Conservation (phyloP, 352 stramenopile species). For the Phytophthora idaei region DNA sequence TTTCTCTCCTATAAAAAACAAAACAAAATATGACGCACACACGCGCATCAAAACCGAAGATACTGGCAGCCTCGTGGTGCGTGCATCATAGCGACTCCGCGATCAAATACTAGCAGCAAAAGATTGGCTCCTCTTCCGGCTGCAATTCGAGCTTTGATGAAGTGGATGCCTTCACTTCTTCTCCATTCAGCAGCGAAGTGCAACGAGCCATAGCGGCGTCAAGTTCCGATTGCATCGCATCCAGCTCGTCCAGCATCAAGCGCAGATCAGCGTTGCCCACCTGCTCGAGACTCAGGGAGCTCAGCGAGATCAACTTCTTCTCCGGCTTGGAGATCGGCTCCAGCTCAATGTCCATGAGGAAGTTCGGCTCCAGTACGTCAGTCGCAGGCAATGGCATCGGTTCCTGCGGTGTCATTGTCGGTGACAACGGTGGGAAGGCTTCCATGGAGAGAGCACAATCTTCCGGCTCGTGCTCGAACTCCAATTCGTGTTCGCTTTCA, state of each 20-base stretch:
- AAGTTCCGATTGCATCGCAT: constrained; percentile 44
- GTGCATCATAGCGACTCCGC: constrained; percentile 19
- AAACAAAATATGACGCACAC: constrained; percentile 30
- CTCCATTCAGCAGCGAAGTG: constrained; percentile 30
- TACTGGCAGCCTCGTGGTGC: constrained; percentile 13
- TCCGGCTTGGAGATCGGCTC: constrained; percentile 37
- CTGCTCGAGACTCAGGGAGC: constrained; percentile 22
- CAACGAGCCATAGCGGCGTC: constrained; percentile 40
- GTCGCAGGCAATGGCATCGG: constrained; percentile 5
- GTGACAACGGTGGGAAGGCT: constrained; percentile 30
- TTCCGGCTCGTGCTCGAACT: constrained; percentile 24
- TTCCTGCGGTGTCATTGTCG: constrained; percentile 14
- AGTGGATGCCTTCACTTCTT: constrained; percentile 20
- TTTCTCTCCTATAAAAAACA: constrained; percentile 33
- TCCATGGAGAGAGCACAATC: constrained; percentile 19
- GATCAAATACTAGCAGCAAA: constrained; percentile 43
- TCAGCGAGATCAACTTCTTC: constrained; percentile 26
- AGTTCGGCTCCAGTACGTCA: constrained; percentile 37
- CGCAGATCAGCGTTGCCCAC: constrained; percentile 41
- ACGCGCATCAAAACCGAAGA: constrained; percentile 26
- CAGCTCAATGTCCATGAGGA: constrained; percentile 48
- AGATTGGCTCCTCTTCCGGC: constrained; percentile 37
- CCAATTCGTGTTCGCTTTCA: constrained; percentile 16
- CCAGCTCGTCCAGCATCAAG: constrained; percentile 47
- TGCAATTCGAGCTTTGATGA: constrained; percentile 14